These are phyloP conservation scores for Cylindrodendrum hubeiense DNA, from an alignment of 2,329 filamentous ascomycete genomes.

Conservation along the genomic window DNA sequence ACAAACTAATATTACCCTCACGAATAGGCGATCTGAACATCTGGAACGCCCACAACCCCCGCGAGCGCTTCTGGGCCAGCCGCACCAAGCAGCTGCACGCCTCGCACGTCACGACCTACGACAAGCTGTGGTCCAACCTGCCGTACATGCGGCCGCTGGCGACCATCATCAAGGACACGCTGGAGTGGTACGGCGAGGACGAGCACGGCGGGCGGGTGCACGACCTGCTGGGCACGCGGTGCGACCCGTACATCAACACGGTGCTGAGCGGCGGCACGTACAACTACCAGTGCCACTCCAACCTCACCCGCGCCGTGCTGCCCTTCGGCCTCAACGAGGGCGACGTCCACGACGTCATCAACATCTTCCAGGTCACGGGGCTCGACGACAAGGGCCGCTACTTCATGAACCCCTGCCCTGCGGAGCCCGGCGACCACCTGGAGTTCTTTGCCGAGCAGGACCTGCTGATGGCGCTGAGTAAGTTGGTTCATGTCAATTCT, in stretches of 20 bases:
- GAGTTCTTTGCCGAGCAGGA: conserved; percentile 87
- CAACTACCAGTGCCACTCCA: conserved; percentile 88
- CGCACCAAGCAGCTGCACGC: conserved; percentile 84
- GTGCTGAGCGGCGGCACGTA: conserved; percentile 79
- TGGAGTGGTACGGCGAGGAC: conserved; percentile 71
- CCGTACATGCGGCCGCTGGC: conserved; percentile 82
- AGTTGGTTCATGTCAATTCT: conserved; percentile 27
- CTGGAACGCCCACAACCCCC: conserved; percentile 81
- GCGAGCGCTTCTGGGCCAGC: conserved; percentile 85
- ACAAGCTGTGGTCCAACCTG: conserved; percentile 82
- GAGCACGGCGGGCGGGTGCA: conserved; percentile 77
- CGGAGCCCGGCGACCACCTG: conserved; percentile 68
- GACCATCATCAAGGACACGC: conserved; percentile 77
- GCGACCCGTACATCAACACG: conserved; percentile 86
- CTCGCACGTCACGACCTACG: conserved; percentile 77
- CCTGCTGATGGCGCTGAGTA: conserved; percentile 71
- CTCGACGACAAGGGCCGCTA: conserved; percentile 79
- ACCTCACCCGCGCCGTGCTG: conserved; percentile 79
- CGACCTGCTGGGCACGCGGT: conserved; percentile 85
- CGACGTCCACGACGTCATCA: conserved; percentile 88
- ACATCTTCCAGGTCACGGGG: conserved; percentile 88
- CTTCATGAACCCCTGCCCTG: conserved; percentile 78
- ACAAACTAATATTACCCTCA: conserved; percentile 18
- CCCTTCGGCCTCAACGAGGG: conserved; percentile 76
- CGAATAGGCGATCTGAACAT: conserved; percentile 79